Evolutionary conservation across 2,329 filamentous ascomycete genomes (phyloP), one percentile per base, ranked within the genome.

Genomic region (Microdochium bolleyi): DNA sequence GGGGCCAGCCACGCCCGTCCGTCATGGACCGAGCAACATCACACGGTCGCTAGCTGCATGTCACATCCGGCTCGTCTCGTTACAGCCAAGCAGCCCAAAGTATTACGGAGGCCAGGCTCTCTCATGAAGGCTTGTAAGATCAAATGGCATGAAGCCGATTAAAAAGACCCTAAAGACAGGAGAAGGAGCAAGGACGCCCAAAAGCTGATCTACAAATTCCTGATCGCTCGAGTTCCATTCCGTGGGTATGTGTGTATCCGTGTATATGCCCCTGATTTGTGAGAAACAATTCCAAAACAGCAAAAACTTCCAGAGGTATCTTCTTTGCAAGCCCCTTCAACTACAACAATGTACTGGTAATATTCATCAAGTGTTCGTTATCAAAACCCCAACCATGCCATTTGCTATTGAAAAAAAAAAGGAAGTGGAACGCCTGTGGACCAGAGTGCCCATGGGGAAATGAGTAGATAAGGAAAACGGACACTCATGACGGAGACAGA

Each of bases 381-480:
- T 16, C 19, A 19, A 30, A n/a, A 4, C 21, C 41, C 41, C 13
- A 19, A 46, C 19, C 19, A 46, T 46, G 41, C 41, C 41, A 13
- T 46, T 16, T 46, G 16, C 41, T 19, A n/a, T n/a, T n/a, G n/a
- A 41, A 41, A n/a, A 46, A 19, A 22, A 8, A 41, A 8, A 4
- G 5, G 19, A 19, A 22, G 41, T 22, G 5, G 41, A 46, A 46
- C 41, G 41, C 41, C 41, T 11, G 7, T 19, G 19, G 13, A 10
- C 19, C 41, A 37, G 41, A 41, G 22, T 49, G 24, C 10, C 24
- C 51, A 54, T 44, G 24, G 16, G 37, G 24, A 56, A 53, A 48
- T 24, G 14, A 54, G 51, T 24, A 46, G 19, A 46, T 16, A 11
- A 7, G 41, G 7, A 11, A 46, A n/a, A n/a, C n/a, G 16, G 41